Percentiles rank a stretch among this genome's conserved stretches.
Conservation (phyloP, 2,329 filamentous ascomycete species). For the Hansfordia pulvinata region DNA sequence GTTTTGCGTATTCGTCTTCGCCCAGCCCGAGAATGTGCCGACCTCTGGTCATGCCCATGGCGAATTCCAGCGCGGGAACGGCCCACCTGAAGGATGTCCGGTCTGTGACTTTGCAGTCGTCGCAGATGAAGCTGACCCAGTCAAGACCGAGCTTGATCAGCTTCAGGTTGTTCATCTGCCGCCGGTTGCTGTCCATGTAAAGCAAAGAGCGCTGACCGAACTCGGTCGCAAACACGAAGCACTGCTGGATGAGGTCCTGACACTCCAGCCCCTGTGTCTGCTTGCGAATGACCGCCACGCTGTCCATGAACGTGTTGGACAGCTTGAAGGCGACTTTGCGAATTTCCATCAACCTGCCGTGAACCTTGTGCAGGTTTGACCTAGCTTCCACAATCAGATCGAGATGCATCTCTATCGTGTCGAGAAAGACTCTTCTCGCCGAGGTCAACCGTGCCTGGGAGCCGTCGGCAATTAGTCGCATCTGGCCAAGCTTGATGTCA, state of each 20-base stretch:
- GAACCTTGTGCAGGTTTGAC: slow-evolving; percentile 86
- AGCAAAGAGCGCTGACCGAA: slow-evolving; percentile 90
- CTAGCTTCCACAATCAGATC: slow-evolving; percentile 85
- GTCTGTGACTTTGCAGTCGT: slow-evolving; percentile 89
- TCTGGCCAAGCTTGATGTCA: slow-evolving; percentile 74
- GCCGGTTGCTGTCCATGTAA: slow-evolving; percentile 90
- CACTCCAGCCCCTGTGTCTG: slow-evolving; percentile 78
- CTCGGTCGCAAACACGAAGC: slow-evolving; percentile 97
- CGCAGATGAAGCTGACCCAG: slow-evolving; percentile 96
- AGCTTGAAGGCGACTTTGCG: slow-evolving; percentile 93
- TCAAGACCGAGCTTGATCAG: slow-evolving; percentile 86
- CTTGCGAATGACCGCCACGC: slow-evolving; percentile 79
- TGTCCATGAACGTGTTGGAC: slow-evolving; percentile 97
- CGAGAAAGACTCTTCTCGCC: slow-evolving; percentile 65
- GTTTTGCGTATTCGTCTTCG: slow-evolving; percentile 70
- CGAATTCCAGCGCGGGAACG: slow-evolving; percentile 86
- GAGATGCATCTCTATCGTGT: slow-evolving; percentile 70
- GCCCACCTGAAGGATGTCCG: slow-evolving; percentile 96
- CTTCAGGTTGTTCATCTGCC: slow-evolving; percentile 95
- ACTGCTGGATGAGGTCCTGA: slow-evolving; percentile 92
- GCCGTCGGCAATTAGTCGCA: slow-evolving; percentile 80
- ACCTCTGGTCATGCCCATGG: slow-evolving; percentile 92
- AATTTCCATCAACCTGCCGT: slow-evolving; percentile 81
- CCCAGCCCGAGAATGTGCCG: slow-evolving; percentile 85
- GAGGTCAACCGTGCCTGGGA: slow-evolving; percentile 66